These are phyloP conservation scores for Fusarium nematophilum DNA, from an alignment of 2,329 filamentous ascomycete genomes.

Conservation along the genomic window DNA sequence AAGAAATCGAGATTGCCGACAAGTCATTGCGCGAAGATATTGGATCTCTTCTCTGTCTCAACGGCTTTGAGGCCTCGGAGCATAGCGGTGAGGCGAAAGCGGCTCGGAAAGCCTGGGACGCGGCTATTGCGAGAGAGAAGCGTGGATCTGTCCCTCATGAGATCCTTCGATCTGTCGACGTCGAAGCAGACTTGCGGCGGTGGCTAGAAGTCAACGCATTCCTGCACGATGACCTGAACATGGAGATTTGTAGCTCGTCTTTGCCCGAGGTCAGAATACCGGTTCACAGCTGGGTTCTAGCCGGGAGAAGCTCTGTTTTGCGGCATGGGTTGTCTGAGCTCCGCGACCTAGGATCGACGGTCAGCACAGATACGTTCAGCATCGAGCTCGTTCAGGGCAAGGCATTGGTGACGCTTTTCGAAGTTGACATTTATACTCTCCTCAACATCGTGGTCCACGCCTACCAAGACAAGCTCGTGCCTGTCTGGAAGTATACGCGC, in stretches of 20 bases:
- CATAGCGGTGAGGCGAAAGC: constrained; percentile 44
- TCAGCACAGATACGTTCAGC: constrained; percentile 44
- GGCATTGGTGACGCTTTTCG: constrained; percentile 71
- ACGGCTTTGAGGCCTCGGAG: constrained; percentile 64
- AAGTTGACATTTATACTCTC: constrained; percentile 80
- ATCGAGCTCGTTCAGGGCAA: constrained; percentile 58
- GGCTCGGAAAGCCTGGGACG: constrained; percentile 55
- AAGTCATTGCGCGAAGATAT: constrained; percentile 81
- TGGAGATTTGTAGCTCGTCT: constrained; percentile 65
- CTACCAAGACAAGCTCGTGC: constrained; percentile 83
- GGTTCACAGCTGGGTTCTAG: constrained; percentile 83
- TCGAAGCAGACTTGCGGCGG: constrained; percentile 70
- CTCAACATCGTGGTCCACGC: constrained; percentile 83
- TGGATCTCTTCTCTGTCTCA: constrained; percentile 74
- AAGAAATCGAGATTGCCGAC: constrained; percentile 73
- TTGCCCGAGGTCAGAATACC: constrained; percentile 79
- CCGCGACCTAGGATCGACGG: constrained; percentile 48
- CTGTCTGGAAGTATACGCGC: constrained; percentile 86
- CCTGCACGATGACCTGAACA: constrained; percentile 56
- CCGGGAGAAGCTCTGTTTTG: constrained; percentile 77
- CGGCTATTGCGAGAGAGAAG: constrained; percentile 54
- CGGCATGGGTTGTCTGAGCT: constrained; percentile 70
- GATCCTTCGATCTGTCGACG: constrained; percentile 70
- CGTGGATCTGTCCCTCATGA: constrained; percentile 63
- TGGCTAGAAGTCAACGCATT: constrained; percentile 58